phyloP scores from a whole-genome alignment of 148 eudicot species.

The Vaccinium corymbosum region DNA sequence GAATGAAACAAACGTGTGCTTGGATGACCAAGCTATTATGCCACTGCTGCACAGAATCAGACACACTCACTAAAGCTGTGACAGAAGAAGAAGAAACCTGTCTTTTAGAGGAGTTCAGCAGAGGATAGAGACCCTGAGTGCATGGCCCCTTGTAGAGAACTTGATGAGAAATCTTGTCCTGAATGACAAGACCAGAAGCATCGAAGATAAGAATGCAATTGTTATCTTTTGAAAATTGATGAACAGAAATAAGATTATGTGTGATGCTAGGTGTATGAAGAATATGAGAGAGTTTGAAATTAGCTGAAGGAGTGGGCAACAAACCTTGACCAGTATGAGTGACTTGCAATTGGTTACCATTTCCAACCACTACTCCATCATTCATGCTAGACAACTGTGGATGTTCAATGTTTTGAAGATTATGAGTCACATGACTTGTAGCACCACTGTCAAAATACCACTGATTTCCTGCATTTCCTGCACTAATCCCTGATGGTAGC shows the following conservation, averaged over 20 bases:
- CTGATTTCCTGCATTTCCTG: too few relatives aligned
- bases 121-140: neutral
- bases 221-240: neutral
- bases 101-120: neutral
- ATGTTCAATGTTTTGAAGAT: too few relatives aligned
- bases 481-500: too few relatives aligned
- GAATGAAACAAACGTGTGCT: neutral
- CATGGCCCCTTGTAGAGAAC: neutral
- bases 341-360: neutral
- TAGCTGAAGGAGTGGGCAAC: neutral
- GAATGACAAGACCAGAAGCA: neutral
- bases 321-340: neutral
- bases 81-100: fast-evolving
- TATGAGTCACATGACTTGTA: too few relatives aligned
- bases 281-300: neutral
- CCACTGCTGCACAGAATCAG: neutral
- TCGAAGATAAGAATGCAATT: neutral
- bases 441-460: too few relatives aligned
- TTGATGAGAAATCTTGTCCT: neutral
- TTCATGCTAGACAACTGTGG: too few relatives aligned
- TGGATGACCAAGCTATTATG: neutral
- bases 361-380: neutral
- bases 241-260: neutral
- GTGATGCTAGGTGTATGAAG: neutral
- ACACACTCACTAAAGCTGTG: fast-evolving